Conservation (phyloP, 768 basidiomycete genomes). For the Pilatotrama ljubarskyi region DNA sequence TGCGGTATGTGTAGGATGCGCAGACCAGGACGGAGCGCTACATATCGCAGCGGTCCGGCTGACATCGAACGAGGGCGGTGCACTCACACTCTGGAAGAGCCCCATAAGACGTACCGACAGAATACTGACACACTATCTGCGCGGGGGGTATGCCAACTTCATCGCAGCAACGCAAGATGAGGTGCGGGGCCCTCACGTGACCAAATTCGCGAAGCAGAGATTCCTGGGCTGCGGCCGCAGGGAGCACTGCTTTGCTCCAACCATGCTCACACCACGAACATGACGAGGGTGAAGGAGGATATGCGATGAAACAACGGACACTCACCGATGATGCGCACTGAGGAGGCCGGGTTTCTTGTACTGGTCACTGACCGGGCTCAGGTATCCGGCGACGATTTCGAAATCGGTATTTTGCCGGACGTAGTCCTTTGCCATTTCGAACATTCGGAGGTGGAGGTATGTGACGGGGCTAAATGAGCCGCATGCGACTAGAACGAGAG, state of each 20-base stretch:
- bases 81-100: too few relatives aligned
- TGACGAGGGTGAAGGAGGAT: background rate
- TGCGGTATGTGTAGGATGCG: too few relatives aligned
- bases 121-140: too few relatives aligned
- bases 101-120: too few relatives aligned
- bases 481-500: slow-evolving; percentile 94
- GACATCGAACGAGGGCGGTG: too few relatives aligned
- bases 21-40: too few relatives aligned
- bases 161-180: too few relatives aligned
- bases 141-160: background rate
- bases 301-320: slow-evolving; percentile 21
- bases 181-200: background rate
- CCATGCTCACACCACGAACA: background rate
- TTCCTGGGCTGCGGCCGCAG: background rate
- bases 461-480: slow-evolving; percentile 98
- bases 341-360: slow-evolving; percentile 97
- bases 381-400: slow-evolving; percentile 93
- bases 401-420: slow-evolving; percentile 89
- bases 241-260: background rate
- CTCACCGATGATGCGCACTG: slow-evolving; percentile 85
- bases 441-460: slow-evolving; percentile 98
- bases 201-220: background rate
- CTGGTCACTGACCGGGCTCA: slow-evolving; percentile 92
- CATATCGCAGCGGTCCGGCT: too few relatives aligned
- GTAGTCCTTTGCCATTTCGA: slow-evolving; percentile 99